Conservation (phyloP, 2,329 filamentous ascomycete species). For the Neofusicoccum umdonicola region DNA sequence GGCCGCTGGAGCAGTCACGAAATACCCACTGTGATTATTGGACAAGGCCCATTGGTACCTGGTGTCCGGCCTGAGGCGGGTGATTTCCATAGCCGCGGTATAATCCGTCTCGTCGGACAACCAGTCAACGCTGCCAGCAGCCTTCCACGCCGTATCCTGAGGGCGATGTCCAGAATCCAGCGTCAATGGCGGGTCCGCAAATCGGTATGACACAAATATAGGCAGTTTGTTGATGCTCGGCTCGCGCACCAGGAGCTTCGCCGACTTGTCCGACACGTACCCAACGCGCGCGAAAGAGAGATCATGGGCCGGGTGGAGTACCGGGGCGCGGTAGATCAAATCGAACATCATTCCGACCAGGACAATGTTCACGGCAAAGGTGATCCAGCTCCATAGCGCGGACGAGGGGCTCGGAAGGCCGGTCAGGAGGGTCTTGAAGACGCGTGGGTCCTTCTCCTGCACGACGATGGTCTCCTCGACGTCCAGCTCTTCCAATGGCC, state of each 20-base stretch:
- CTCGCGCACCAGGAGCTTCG: constrained; percentile 80
- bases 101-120: constrained; percentile 79
- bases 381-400: constrained; percentile 62
- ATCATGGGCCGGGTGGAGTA: constrained; percentile 68
- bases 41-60: constrained; percentile 82
- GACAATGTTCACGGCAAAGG: constrained; percentile 69
- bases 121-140: constrained; percentile 60
- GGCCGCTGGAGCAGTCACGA: constrained; percentile 70
- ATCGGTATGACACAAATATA: constrained; percentile 64
- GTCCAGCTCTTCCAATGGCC: constrained; percentile 48
- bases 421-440: constrained; percentile 66
- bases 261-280: constrained; percentile 77
- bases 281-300: constrained; percentile 84
- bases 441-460: constrained; percentile 55
- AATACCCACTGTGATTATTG: constrained; percentile 81
- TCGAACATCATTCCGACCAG: constrained; percentile 72
- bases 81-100: constrained; percentile 68
- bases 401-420: constrained; percentile 75
- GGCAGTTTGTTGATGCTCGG: constrained; percentile 74
- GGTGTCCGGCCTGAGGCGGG: constrained; percentile 66
- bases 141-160: constrained; percentile 62
- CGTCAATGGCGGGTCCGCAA: constrained; percentile 40
- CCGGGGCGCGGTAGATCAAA: constrained; percentile 69
- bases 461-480: constrained; percentile 63
- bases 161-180: constrained; percentile 53